Base-by-base conservation (phyloP, 2,329 filamentous ascomycete genomes). In the Tolypocladium nubicola region DNA sequence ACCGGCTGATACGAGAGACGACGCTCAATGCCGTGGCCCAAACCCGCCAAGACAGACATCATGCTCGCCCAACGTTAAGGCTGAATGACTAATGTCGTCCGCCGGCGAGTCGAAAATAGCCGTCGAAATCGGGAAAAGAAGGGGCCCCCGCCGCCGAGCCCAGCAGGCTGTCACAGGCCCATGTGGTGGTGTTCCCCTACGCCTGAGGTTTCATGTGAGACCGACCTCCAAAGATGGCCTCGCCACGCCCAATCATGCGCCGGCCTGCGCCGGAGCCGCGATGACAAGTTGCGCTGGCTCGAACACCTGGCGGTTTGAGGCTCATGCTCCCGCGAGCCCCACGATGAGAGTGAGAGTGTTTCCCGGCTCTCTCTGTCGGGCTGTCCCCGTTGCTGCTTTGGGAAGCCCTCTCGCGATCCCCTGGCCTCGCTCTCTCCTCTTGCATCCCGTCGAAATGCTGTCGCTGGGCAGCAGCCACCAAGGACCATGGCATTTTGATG, bases 201-300 rank as follows among this genome's bases (percentile, higher is more conserved):
- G 57, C 52, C 38, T 55, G 59, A 56, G 52, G 59, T 60, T 60
- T 59, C 57, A 57, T 56, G 54, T 54, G 37, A 55, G 52, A 58
- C 57, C 57, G 26, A 35, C 13, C 26, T 26, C 16, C 7, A 33
- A n/a, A 10, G 43, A 26, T 16, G 21, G 43, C 13, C 16, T 26
- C 43, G 21, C 23, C 30, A 2, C 47, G n/a, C 19, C 47, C 30
- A 52, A 52, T 58, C 55, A 38, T 52, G 56, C 45, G 40, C 9
- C 37, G 16, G 45, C 23, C 21, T 52, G 11, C 38, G 30, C 16
- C 19, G 54, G 54, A 47, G 16, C 54, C 54, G 33, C 53, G 33
- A 55, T 39, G 41, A 21, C 53, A 16, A 33, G 21, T 30, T n/a
- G 19, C 30, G 47, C 13, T 19, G 47, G 19, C 47, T 52, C 47